A percentile compares a stretch with the other conserved stretches of the same genome.
These are phyloP conservation scores for Phoma herbarum DNA, from an alignment of 2,329 filamentous ascomycete genomes.

Conservation along the genomic window DNA sequence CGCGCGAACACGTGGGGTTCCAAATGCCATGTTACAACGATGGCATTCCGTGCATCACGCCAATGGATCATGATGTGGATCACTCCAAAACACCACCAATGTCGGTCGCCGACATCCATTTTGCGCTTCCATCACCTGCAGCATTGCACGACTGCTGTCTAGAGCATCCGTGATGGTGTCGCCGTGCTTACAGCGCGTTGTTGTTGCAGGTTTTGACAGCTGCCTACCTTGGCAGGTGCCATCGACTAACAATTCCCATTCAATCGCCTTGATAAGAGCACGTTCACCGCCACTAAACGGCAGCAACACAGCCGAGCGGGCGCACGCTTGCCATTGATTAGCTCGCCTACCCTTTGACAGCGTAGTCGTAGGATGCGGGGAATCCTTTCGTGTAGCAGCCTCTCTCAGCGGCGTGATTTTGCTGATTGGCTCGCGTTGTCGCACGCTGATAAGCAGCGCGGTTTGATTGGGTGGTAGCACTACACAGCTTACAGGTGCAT, in stretches of 20 bases:
- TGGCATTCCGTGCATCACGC: conserved; percentile 19
- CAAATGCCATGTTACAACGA: conserved; percentile 17
- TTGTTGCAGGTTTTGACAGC: conserved; percentile 9
- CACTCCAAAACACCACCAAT: conserved; percentile 14
- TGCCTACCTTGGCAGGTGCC: conserved; percentile 20
- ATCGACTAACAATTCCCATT: conserved; percentile 12
- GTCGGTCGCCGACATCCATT: neutral
- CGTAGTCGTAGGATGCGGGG: conserved; percentile 16
- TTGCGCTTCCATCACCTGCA: neutral
- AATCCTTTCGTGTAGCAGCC: conserved; percentile 12
- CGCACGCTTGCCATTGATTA: neutral
- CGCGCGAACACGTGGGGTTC: conserved; percentile 24
- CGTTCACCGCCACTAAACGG: conserved; percentile 21
- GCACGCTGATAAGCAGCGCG: conserved; percentile 20
- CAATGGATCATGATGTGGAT: conserved; percentile 17
- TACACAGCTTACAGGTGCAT: conserved; percentile 15
- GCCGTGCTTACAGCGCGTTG: conserved; percentile 10
- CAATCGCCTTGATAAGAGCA: conserved; percentile 18
- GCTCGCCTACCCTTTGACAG: neutral
- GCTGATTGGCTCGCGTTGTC: conserved; percentile 11
- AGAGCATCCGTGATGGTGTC: neutral
- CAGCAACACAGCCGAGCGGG: conserved; percentile 16
- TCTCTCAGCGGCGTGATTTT: conserved; percentile 4
- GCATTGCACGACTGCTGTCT: conserved; percentile 1
- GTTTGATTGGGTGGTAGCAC: conserved; percentile 4